These are phyloP conservation scores for Haplosporangium sp. DNA, from an alignment of 371 early-diverging fungal genomes.

Conservation along the genomic window DNA sequence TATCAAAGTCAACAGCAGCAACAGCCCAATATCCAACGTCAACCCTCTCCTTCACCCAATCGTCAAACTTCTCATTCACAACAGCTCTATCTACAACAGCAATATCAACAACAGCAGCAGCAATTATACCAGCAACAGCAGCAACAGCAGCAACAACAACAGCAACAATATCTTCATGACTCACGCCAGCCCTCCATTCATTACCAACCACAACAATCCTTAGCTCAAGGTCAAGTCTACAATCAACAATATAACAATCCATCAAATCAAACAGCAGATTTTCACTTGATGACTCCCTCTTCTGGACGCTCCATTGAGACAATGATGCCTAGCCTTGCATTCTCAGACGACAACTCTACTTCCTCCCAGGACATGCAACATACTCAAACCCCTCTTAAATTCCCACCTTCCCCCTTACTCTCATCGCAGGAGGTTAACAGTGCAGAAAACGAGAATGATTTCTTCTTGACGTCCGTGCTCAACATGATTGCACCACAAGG, in stretches of 20 bases:
- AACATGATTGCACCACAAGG: constrained; percentile 36
- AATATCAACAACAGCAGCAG: constrained; percentile 12
- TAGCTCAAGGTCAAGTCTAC: background rate
- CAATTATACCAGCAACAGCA: constrained; percentile 16
- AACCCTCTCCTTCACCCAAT: background rate
- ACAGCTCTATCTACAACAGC: background rate
- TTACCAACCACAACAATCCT: constrained; percentile 1
- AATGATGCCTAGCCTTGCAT: constrained; percentile 39
- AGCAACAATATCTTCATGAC: constrained; percentile 9
- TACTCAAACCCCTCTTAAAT: constrained; percentile 4
- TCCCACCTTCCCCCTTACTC: constrained; percentile 26
- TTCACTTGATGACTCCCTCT: constrained; percentile 23
- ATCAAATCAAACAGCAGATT: constrained; percentile 7
- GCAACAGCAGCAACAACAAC: constrained; percentile 12
- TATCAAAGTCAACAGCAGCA: background rate
- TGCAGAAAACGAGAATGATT: constrained; percentile 19
- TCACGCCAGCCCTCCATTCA: constrained; percentile 2
- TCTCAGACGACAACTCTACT: constrained; percentile 14
- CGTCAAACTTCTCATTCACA: background rate
- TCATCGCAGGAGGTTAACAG: constrained; percentile 16
- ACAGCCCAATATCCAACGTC: background rate
- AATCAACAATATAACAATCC: background rate
- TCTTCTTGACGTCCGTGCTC: constrained; percentile 40
- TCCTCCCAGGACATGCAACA: constrained; percentile 8
- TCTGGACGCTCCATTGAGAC: constrained; percentile 25